These are phyloP conservation scores for Scheffersomyces quercinus DNA, from an alignment of 1,139 yeast genomes.

Conservation along the genomic window DNA sequence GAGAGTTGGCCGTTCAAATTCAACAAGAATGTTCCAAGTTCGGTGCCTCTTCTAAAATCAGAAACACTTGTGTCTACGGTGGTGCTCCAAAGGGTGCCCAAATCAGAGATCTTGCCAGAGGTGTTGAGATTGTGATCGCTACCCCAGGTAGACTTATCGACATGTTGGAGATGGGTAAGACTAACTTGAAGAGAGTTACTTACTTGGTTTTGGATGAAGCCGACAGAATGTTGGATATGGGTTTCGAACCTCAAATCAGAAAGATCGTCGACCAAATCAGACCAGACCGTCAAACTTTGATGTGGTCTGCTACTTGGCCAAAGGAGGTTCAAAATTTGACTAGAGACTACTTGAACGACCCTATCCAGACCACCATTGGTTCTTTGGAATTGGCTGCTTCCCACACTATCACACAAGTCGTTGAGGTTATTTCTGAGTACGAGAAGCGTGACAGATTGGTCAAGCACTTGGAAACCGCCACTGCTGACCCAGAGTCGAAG, in stretches of 20 bases:
- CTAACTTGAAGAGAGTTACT: conserved; percentile 93
- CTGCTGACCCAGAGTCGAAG: conserved; percentile 76
- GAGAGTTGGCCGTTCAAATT: conserved; percentile 98
- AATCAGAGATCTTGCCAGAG: conserved; percentile 91
- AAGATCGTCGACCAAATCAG: conserved; percentile 93
- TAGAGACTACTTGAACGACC: conserved; percentile 85
- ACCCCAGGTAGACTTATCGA: conserved; percentile 98
- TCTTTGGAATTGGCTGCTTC: conserved; percentile 95
- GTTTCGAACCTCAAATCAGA: conserved; percentile 95
- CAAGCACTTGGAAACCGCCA: conserved; percentile 82
- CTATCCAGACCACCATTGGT: conserved; percentile 95
- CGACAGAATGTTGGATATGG: conserved; percentile 96
- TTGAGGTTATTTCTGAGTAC: conserved; percentile 86
- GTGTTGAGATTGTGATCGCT: conserved; percentile 94
- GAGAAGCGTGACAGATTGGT: conserved; percentile 90
- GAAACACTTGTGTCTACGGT: conserved; percentile 98
- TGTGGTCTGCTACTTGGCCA: conserved; percentile 99
- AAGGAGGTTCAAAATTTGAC: conserved; percentile 94
- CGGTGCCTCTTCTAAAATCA: conserved; percentile 86
- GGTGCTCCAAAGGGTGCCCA: conserved; percentile 99
- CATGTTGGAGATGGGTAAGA: conserved; percentile 93
- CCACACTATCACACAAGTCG: conserved; percentile 90
- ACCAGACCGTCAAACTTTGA: conserved; percentile 96
- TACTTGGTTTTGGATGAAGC: conserved; percentile 97
- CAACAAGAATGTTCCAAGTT: conserved; percentile 95